These are phyloP conservation scores for Trypanosoma boissoni DNA, from an alignment of 208 protist genomes.

Conservation along the genomic window DNA sequence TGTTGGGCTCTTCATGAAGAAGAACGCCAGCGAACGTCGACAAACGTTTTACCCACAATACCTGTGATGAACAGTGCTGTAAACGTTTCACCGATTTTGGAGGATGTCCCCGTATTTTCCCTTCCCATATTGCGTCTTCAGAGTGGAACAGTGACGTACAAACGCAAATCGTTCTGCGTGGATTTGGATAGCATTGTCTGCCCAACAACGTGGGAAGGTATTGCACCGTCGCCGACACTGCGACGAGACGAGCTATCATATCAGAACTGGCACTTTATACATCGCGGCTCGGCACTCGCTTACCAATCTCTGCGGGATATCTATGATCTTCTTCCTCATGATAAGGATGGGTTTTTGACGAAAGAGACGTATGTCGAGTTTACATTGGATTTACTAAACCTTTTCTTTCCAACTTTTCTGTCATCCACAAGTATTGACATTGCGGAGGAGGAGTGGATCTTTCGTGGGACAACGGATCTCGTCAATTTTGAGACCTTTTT, in stretches of 20 bases:
- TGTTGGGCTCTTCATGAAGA: conserved; percentile 76
- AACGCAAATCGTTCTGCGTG: background rate
- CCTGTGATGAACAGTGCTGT: background rate
- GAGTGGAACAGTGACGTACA: conserved; percentile 12
- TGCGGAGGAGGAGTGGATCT: conserved; percentile 86
- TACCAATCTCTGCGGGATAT: conserved; percentile 68
- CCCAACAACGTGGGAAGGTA: conserved; percentile 60
- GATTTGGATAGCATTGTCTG: conserved; percentile 30
- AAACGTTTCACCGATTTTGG: background rate
- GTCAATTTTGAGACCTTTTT: conserved; percentile 71
- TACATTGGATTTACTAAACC: conserved; percentile 66
- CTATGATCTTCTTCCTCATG: conserved; percentile 54
- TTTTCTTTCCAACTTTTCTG: conserved; percentile 79
- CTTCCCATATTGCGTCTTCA: conserved; percentile 62
- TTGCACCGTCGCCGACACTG: conserved; percentile 37
- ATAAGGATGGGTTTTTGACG: conserved; percentile 48
- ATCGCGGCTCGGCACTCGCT: conserved; percentile 34
- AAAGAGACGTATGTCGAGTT: conserved; percentile 73
- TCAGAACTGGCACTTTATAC: conserved; percentile 50
- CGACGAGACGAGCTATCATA: conserved; percentile 34
- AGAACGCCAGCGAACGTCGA: conserved; percentile 21
- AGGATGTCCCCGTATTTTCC: conserved; percentile 44
- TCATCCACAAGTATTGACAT: conserved; percentile 51
- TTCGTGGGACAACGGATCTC: conserved; percentile 73
- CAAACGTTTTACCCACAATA: background rate